Conservation (phyloP, 2,329 filamentous ascomycete species). For the Conoideocrella luteorostrata region DNA sequence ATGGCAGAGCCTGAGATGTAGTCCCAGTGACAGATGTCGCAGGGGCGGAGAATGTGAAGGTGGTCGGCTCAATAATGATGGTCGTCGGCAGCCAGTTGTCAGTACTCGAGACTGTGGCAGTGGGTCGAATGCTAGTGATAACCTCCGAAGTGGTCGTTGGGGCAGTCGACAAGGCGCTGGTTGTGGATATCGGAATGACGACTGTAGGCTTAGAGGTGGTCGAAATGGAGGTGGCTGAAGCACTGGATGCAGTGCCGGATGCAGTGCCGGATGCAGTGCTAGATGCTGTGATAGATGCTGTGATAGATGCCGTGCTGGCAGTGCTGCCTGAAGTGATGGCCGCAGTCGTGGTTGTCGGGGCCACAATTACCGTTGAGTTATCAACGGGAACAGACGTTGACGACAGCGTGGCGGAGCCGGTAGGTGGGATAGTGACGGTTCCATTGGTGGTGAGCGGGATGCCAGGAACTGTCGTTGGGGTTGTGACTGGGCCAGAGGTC, state of each 20-base stretch:
- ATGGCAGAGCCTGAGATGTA: slow-evolving; percentile 51
- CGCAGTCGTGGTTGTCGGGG: neutral
- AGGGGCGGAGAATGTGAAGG: slow-evolving; percentile 26
- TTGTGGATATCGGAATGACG: slow-evolving; percentile 11
- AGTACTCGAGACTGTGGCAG: slow-evolving; percentile 36
- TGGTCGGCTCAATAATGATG: slow-evolving; percentile 48
- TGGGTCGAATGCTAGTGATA: slow-evolving; percentile 35
- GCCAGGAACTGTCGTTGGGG: slow-evolving; percentile 3
- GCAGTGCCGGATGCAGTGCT: too few species aligned
- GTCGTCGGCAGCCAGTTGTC: slow-evolving; percentile 51
- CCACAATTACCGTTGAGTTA: slow-evolving; percentile 7
- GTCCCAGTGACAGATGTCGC: slow-evolving; percentile 32
- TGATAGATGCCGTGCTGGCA: too few species aligned
- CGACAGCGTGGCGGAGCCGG: slow-evolving; percentile 2
- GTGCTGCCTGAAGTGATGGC: slow-evolving; percentile 3
- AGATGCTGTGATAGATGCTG: too few species aligned
- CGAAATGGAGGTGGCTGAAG: too few species aligned
- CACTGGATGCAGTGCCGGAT: too few species aligned
- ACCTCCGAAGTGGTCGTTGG: slow-evolving; percentile 10
- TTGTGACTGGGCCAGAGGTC: slow-evolving; percentile 9
- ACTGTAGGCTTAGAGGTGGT: neutral
- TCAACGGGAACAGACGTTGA: slow-evolving; percentile 5
- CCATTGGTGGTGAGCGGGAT: slow-evolving; percentile 8
- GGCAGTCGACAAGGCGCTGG: slow-evolving; percentile 13
- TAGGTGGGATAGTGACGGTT: neutral